Evolutionary conservation across 495 filamentous ascomycete species (phyloP).

Genomic region (Penicillium nucicola): DNA sequence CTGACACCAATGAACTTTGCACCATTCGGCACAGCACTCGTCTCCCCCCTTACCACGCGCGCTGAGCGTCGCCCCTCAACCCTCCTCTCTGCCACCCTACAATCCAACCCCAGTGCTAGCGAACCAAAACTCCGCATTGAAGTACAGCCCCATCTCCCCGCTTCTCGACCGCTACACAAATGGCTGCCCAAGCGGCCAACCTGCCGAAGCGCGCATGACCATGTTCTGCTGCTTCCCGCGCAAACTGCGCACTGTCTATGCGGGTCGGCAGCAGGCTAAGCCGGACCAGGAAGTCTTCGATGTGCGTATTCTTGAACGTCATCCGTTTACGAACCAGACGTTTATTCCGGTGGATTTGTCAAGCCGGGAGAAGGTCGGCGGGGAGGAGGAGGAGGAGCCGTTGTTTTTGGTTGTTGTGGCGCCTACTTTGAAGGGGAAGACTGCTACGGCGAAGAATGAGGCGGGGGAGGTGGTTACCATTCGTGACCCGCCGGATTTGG

Average conservation of each 20-base stretch:
- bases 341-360: constrained; percentile 75
- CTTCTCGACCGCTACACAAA: constrained; percentile 62
- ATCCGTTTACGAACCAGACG: constrained; percentile 91
- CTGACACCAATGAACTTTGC: constrained; percentile 67
- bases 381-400: constrained; percentile 26
- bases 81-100: constrained; percentile 39
- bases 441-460: constrained; percentile 31
- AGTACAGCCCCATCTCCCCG: constrained; percentile 75
- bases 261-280: constrained; percentile 8
- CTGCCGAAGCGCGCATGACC: constrained; percentile 66
- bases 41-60: constrained; percentile 63
- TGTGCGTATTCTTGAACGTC: constrained; percentile 79
- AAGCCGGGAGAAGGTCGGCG: constrained; percentile 25
- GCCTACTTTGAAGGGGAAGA: constrained; percentile 52
- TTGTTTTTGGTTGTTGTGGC: constrained; percentile 89
- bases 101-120: constrained; percentile 44
- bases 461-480: constrained; percentile 31
- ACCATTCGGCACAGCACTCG: constrained; percentile 79
- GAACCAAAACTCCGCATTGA: constrained; percentile 87
- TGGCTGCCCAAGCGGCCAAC: constrained; percentile 57
- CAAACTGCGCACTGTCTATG: constrained; percentile 29
- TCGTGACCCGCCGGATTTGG: constrained; percentile 69
- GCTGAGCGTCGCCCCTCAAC: constrained; percentile 43
- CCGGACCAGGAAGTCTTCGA: constrained; percentile 50
- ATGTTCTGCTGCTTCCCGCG: constrained; percentile 88